phyloP scores from a whole-genome alignment of 2,329 filamentous ascomycete species.

The Colletotrichum sp. region DNA sequence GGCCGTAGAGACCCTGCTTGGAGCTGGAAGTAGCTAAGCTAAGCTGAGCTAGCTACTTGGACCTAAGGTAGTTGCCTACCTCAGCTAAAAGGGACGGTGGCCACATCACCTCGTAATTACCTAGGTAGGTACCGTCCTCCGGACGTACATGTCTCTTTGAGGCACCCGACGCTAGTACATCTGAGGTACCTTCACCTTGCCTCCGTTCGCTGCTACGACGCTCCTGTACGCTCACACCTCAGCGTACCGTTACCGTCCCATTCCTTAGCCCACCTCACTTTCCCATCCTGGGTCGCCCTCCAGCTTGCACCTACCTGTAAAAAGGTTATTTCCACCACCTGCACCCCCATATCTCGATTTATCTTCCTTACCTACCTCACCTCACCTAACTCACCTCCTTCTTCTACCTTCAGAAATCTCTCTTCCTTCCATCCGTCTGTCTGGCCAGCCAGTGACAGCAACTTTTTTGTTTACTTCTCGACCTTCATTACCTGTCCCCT shows the following conservation, averaged over 20 bases:
- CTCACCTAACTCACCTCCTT: slow-evolving; percentile 1
- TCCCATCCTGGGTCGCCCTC: slow-evolving; percentile 38
- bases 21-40: background rate
- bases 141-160: background rate
- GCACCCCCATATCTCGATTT: slow-evolving; percentile 19
- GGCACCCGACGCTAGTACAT: background rate
- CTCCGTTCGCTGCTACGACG: background rate
- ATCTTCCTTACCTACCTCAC: slow-evolving; percentile 5
- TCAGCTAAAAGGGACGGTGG: background rate
- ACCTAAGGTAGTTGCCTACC: background rate
- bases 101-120: background rate
- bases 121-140: background rate
- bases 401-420: background rate
- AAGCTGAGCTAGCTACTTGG: background rate
- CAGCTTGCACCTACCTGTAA: slow-evolving; percentile 42
- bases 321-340: slow-evolving; percentile 40
- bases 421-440: slow-evolving; percentile 20
- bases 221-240: background rate
- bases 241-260: background rate
- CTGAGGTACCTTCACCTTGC: background rate
- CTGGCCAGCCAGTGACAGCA: slow-evolving; percentile 18
- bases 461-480: slow-evolving; percentile 23
- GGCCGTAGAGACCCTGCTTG: background rate
- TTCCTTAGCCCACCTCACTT: background rate
- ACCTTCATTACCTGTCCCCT: slow-evolving; percentile 23